Conservation (phyloP, 768 basidiomycete genomes). For the Pholiota microspora region DNA sequence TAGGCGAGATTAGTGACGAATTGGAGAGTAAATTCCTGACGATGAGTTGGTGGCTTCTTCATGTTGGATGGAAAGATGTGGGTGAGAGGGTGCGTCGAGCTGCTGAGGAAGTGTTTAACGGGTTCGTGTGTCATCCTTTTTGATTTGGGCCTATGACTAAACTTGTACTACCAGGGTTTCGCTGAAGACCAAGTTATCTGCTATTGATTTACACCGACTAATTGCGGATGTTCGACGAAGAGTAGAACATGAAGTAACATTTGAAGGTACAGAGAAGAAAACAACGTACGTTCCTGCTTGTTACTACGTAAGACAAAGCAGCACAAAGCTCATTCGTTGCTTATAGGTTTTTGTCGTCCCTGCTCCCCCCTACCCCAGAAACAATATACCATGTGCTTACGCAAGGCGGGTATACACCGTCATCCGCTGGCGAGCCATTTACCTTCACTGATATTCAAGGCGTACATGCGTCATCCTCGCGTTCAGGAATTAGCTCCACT, state of each 20-base stretch:
- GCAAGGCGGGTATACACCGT: conserved; percentile 51
- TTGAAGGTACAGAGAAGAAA: conserved; percentile 54
- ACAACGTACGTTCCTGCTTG: conserved; percentile 43
- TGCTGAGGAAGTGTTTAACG: conserved; percentile 82
- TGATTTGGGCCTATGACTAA: too few species aligned
- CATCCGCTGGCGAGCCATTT: background rate
- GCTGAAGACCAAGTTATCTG: conserved; percentile 71
- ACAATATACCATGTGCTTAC: conserved; percentile 66
- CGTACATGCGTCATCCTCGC: conserved; percentile 9
- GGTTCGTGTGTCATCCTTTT: conserved; percentile 51
- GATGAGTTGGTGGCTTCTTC: conserved; percentile 89
- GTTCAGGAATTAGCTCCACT: conserved; percentile 5
- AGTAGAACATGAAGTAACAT: conserved; percentile 71
- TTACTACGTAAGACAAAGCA: background rate
- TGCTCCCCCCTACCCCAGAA: conserved; percentile 74
- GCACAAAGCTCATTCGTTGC: background rate
- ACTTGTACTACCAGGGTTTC: conserved; percentile 59
- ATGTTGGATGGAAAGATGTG: conserved; percentile 90
- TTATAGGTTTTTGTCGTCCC: conserved; percentile 64
- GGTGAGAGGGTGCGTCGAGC: conserved; percentile 67
- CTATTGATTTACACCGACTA: conserved; percentile 65
- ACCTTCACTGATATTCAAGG: conserved; percentile 4
- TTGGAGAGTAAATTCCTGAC: conserved; percentile 81
- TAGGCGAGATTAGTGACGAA: conserved; percentile 49
- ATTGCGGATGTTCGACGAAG: conserved; percentile 72